Evolutionary conservation across 306 rosid species (phyloP).

Genomic region (Lathyrus oleraceus): DNA sequence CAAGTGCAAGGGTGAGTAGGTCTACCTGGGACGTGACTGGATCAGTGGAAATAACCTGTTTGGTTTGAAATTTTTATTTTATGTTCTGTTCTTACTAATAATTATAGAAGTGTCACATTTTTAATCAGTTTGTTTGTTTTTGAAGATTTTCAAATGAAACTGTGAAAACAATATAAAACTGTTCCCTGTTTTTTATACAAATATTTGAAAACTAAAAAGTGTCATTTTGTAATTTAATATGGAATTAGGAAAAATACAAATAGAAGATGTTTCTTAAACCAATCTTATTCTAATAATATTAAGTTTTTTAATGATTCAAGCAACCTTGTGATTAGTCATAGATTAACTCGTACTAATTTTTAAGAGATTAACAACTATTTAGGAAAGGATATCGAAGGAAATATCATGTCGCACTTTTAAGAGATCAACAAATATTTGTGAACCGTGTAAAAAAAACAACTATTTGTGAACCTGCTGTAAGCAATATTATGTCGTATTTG

Average conservation of each 20-base stretch:
- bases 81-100: neutral
- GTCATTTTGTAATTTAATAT: neutral
- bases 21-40: neutral
- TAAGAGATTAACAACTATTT: neutral
- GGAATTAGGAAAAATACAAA: neutral
- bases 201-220: neutral
- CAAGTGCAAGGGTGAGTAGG: neutral
- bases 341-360: slow-evolving; percentile 7
- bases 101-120: neutral
- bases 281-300: neutral
- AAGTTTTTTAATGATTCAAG: neutral
- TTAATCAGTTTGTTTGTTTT: neutral
- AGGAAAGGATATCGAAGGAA: neutral
- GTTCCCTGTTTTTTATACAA: neutral
- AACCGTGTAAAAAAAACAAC: neutral
- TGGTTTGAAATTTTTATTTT: neutral
- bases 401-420: neutral
- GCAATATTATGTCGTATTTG: neutral
- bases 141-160: neutral
- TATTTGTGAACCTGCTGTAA: neutral
- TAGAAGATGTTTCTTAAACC: neutral
- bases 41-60: neutral
- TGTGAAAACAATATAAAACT: neutral
- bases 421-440: neutral
- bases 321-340: slow-evolving; percentile 18